A percentile compares a stretch with the other conserved stretches of the same genome.
These are phyloP conservation scores for Boletus tomentosulus DNA, from an alignment of 768 basidiomycete genomes.

Conservation along the genomic window DNA sequence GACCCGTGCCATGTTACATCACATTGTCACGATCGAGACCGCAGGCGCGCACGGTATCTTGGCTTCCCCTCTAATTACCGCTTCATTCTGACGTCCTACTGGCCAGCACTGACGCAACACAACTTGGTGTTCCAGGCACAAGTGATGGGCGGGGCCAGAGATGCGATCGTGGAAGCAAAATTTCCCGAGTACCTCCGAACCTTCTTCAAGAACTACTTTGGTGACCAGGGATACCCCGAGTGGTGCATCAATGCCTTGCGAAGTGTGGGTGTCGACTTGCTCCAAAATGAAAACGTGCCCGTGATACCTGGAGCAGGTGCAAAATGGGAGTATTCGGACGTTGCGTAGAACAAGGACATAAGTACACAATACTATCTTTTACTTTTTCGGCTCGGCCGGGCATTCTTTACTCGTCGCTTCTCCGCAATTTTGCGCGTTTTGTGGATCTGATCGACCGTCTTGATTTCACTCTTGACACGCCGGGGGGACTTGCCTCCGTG, in stretches of 20 bases:
- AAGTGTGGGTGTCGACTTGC: conserved; percentile 79
- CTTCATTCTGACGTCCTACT: conserved; percentile 10
- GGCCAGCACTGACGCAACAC: conserved; percentile 73
- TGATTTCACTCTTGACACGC: conserved; percentile 78
- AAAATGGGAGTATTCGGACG: conserved; percentile 77
- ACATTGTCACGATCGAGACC: conserved; percentile 75
- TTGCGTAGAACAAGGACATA: conserved; percentile 21
- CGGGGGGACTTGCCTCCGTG: conserved; percentile 57
- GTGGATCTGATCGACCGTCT: conserved; percentile 82
- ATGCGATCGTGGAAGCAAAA: conserved; percentile 71
- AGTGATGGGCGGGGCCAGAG: conserved; percentile 80
- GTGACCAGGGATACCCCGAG: conserved; percentile 70
- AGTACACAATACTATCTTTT: conserved; percentile 18
- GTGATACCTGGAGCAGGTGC: conserved; percentile 59
- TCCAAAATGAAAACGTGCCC: conserved; percentile 49
- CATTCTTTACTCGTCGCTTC: conserved; percentile 72
- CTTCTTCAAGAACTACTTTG: conserved; percentile 81
- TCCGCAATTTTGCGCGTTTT: conserved; percentile 65
- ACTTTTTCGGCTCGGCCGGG: conserved; percentile 52
- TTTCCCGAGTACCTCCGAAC: conserved; percentile 74
- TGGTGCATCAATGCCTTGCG: conserved; percentile 86
- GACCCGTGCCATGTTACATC: conserved; percentile 72
- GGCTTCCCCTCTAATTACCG: conserved; percentile 14
- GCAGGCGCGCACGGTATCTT: conserved; percentile 75
- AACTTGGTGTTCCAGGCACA: conserved; percentile 85